Conservation (phyloP, 2,329 filamentous ascomycete genomes). For the Fusarium abutilonis region DNA sequence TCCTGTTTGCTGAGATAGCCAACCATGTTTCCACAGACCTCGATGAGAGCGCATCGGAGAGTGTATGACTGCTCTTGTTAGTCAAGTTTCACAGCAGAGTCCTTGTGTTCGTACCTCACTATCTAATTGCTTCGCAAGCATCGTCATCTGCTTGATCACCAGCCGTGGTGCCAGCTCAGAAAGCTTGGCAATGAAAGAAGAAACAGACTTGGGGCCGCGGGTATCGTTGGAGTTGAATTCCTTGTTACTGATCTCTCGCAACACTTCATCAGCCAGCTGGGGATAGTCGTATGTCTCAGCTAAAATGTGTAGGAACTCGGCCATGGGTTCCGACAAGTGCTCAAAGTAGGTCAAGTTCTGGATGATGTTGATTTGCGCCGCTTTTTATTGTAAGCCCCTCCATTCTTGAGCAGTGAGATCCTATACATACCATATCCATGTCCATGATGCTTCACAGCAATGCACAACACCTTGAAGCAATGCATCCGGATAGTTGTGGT, state of each 20-base stretch:
- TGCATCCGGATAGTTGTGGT: conserved; percentile 92
- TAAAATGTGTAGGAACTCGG: conserved; percentile 94
- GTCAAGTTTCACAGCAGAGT: not conserved
- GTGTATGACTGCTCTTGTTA: conserved; percentile 77
- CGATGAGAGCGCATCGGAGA: conserved; percentile 90
- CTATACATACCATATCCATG: conserved; percentile 81
- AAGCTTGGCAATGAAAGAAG: conserved; percentile 89
- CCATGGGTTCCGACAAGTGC: conserved; percentile 98
- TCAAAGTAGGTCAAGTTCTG: conserved; percentile 99
- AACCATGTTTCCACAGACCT: conserved; percentile 96
- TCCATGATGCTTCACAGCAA: conserved; percentile 96
- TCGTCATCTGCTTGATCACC: conserved; percentile 97
- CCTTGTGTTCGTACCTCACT: conserved; percentile 73
- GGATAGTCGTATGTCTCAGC: conserved; percentile 98
- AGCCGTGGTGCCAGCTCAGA: conserved; percentile 91
- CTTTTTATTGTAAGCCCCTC: conserved; percentile 58
- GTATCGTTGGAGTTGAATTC: conserved; percentile 98
- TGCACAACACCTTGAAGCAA: conserved; percentile 94
- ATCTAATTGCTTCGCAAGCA: conserved; percentile 92
- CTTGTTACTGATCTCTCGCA: conserved; percentile 94
- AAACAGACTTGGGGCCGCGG: conserved; percentile 94
- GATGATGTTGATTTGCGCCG: conserved; percentile 96
- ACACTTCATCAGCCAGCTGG: conserved; percentile 90
- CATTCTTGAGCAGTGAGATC: not conserved
- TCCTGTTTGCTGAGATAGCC: conserved; percentile 89